These are phyloP conservation scores for Pyrenopolyporus hunteri DNA, from an alignment of 495 filamentous ascomycete species.

Conservation along the genomic window DNA sequence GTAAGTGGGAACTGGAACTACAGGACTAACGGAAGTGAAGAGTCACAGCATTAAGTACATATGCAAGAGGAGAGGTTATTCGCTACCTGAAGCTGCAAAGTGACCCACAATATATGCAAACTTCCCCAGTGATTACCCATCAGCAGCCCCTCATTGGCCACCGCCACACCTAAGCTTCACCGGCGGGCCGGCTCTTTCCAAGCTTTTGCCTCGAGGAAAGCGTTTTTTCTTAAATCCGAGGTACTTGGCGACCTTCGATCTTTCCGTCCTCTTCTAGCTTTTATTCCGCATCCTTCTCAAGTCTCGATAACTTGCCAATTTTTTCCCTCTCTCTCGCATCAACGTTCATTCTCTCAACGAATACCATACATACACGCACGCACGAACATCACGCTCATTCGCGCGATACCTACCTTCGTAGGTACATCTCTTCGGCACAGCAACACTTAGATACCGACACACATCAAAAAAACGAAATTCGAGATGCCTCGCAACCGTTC, in stretches of 20 bases:
- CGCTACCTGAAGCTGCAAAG: too few species aligned
- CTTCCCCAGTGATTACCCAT: constrained; percentile 15
- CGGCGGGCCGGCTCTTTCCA: background rate
- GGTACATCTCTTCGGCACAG: too few species aligned
- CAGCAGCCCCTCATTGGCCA: constrained; percentile 27
- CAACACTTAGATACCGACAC: background rate
- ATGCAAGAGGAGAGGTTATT: too few species aligned
- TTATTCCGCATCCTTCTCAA: background rate
- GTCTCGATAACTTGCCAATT: constrained; percentile 14
- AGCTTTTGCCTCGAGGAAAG: background rate
- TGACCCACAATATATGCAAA: background rate
- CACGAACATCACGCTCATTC: background rate
- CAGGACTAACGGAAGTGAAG: too few species aligned
- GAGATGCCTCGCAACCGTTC: constrained; percentile 82
- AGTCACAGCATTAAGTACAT: too few species aligned
- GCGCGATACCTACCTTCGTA: background rate
- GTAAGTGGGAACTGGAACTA: too few species aligned
- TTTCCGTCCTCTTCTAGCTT: constrained; percentile 21
- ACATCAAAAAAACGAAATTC: constrained; percentile 17
- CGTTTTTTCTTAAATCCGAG: constrained; percentile 37
- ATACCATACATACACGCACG: background rate
- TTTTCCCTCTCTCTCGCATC: background rate
- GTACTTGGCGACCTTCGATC: constrained; percentile 3
- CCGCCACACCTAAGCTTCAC: constrained; percentile 10
- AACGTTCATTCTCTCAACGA: constrained; percentile 15